Conservation (phyloP, 2,329 filamentous ascomycete species). For the Beauveria rudraprayagi region DNA sequence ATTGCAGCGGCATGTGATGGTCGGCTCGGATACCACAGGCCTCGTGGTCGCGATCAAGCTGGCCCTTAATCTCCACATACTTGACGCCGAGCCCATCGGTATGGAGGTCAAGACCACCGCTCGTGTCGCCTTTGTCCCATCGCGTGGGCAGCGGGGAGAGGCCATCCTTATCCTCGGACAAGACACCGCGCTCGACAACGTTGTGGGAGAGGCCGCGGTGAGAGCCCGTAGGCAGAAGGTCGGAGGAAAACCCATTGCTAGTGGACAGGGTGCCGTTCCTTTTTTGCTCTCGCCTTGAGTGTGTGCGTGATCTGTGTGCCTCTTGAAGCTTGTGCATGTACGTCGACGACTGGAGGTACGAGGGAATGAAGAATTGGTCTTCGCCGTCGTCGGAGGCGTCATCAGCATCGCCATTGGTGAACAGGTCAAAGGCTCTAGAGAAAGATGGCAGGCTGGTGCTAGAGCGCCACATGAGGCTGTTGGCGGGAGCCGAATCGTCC, state of each 20-base stretch:
- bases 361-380: slow-evolving; percentile 66
- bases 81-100: slow-evolving; percentile 67
- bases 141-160: slow-evolving; percentile 65
- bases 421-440: slow-evolving; percentile 46
- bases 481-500: slow-evolving; percentile 16
- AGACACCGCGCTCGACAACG: slow-evolving; percentile 67
- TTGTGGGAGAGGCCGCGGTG: slow-evolving; percentile 78
- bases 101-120: slow-evolving; percentile 62
- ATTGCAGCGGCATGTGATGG: slow-evolving; percentile 77
- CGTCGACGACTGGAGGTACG: slow-evolving; percentile 70
- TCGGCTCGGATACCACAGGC: slow-evolving; percentile 77
- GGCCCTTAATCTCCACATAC: slow-evolving; percentile 39
- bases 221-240: slow-evolving; percentile 33
- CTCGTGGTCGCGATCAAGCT: slow-evolving; percentile 56
- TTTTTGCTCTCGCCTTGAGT: slow-evolving; percentile 39
- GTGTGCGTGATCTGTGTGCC: slow-evolving; percentile 53
- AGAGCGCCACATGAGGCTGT: slow-evolving; percentile 17
- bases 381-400: slow-evolving; percentile 19
- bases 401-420: slow-evolving; percentile 28
- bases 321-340: slow-evolving; percentile 72
- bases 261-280: slow-evolving; percentile 28
- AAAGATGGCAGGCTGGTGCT: slow-evolving; percentile 32
- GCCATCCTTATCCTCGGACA: slow-evolving; percentile 48
- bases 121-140: slow-evolving; percentile 78
- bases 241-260: slow-evolving; percentile 40